Base-by-base conservation (phyloP, 257 asterid species). In the Marsdenia floribunda region DNA sequence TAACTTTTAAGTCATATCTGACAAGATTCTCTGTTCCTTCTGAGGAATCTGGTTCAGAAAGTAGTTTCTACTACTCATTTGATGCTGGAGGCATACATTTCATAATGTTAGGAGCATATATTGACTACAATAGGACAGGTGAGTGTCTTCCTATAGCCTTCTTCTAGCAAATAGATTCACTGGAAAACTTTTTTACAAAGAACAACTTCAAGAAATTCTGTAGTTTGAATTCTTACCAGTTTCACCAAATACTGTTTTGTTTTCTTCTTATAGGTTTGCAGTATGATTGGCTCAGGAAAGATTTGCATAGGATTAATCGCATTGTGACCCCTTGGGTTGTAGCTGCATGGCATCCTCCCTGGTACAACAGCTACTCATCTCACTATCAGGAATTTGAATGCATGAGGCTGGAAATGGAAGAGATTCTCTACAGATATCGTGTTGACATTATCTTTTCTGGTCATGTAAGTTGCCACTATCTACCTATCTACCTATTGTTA, bases 301-400 rank as follows among this genome's bases (percentile, higher is more conserved):
- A 93, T 80, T 87, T 91, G 49, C 24, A 75, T 74, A 86, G 81
- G 49, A 82, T 91, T 12, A 84, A 90, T 69, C 88, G 92, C 12
- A 75, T 78, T 44, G 69, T 65, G 37, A 88, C 96, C 29, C 96
- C 97, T 5, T 93, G 98, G 98, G 80, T 93, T 50, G 90, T 88
- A 7, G 93, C 92, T 42, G 79, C 96, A 9, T 91, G 96, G 96
- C 97, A 93, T 82, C 79, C 98, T 38, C 98, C 98, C 5, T 91
- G 97, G 98, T 93, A 93, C 77, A 91, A 87, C 44, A 93, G 93
- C 85, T 93, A 89, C 82, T 84, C 90, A 12, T 86, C 98, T 11
- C 98, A 93, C 83, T 93, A 93, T 69, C 95, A 86, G 73, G 98
- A 93, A 83, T 87, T 88, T 55, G 98, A 93, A 53, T 93, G 98